A percentile compares a stretch with the other conserved stretches of the same genome.
Evolutionary conservation across 371 early-diverging fungal genomes (phyloP).

Genomic region (Zopfochytrium polystomum): DNA sequence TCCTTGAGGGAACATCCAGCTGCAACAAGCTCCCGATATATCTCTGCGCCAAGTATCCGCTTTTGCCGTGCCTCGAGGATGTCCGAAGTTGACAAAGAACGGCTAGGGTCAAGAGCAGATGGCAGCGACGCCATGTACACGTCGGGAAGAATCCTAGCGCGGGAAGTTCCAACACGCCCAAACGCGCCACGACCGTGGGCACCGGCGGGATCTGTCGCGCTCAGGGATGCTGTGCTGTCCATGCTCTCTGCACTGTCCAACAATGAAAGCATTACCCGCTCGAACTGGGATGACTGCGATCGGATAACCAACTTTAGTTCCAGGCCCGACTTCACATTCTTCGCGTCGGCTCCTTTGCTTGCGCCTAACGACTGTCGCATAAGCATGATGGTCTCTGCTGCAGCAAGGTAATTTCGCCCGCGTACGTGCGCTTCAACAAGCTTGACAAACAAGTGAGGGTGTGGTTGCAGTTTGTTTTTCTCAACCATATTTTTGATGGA

Average conservation of each 20-base stretch:
- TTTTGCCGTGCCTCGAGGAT: slow-evolving; percentile 14
- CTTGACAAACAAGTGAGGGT: slow-evolving; percentile 5
- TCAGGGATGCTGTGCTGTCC: not conserved
- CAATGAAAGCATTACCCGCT: slow-evolving; percentile 11
- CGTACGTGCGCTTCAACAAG: slow-evolving; percentile 19
- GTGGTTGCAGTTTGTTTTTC: slow-evolving; percentile 8
- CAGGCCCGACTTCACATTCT: not conserved
- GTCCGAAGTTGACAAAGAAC: not conserved
- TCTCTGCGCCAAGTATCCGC: slow-evolving; percentile 19
- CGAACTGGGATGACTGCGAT: slow-evolving; percentile 16
- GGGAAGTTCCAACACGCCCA: too few species aligned
- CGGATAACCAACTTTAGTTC: slow-evolving; percentile 4
- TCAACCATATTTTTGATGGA: slow-evolving; percentile 22
- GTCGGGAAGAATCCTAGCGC: not conserved
- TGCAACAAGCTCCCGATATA: slow-evolving; percentile 26
- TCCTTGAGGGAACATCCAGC: slow-evolving; percentile 12
- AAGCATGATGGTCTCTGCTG: slow-evolving; percentile 19
- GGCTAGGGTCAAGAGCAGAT: not conserved
- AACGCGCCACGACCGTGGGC: too few species aligned
- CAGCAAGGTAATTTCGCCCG: slow-evolving; percentile 16
- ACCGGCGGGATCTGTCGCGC: not conserved
- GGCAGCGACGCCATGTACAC: not conserved
- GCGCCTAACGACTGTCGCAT: slow-evolving; percentile 16
- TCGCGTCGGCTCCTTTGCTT: not conserved
- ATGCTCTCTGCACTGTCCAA: slow-evolving; percentile 1